Percentiles rank a stretch among this genome's conserved stretches.
Evolutionary conservation across 306 rosid species (phyloP).

Genomic region (Astragalus glycyphyllos): DNA sequence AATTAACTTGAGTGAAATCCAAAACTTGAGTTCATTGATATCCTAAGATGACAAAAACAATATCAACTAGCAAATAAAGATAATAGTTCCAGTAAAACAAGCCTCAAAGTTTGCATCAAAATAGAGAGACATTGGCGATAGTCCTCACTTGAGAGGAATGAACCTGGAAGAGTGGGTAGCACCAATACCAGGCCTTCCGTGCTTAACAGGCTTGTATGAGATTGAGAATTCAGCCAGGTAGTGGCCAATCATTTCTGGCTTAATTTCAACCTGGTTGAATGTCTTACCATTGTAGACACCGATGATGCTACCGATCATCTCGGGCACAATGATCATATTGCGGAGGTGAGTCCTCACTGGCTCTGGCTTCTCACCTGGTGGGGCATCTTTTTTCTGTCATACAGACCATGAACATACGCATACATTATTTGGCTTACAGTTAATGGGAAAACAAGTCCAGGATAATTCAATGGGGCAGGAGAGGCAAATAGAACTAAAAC

Average conservation of each 20-base stretch:
- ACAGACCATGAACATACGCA: neutral
- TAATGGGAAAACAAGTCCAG: neutral
- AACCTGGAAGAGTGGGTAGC: conserved; percentile 98
- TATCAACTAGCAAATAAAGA: conserved; percentile 5
- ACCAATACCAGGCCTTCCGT: conserved; percentile 97
- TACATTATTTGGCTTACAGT: neutral
- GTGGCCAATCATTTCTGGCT: conserved; percentile 69
- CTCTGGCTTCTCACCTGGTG: conserved; percentile 88
- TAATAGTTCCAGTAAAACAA: conserved; percentile 11
- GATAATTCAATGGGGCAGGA: neutral
- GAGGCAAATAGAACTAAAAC: neutral
- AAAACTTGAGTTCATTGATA: conserved; percentile 25
- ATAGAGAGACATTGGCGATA: neutral
- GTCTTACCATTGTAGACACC: conserved; percentile 59
- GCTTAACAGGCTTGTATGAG: conserved; percentile 97
- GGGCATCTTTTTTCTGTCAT: conserved; percentile 86
- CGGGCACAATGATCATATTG: conserved; percentile 58
- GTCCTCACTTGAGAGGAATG: conserved; percentile 87
- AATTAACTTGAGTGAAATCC: neutral
- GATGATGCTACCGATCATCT: conserved; percentile 58
- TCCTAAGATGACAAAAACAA: conserved; percentile 24
- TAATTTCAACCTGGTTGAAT: conserved; percentile 63
- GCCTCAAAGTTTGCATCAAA: conserved; percentile 9
- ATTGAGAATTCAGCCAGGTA: conserved; percentile 94
- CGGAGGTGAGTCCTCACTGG: conserved; percentile 92